A percentile compares a stretch with the other conserved stretches of the same genome.
These are phyloP conservation scores for Kuraishia capsulata DNA, from an alignment of 805 yeast species.

Conservation along the genomic window DNA sequence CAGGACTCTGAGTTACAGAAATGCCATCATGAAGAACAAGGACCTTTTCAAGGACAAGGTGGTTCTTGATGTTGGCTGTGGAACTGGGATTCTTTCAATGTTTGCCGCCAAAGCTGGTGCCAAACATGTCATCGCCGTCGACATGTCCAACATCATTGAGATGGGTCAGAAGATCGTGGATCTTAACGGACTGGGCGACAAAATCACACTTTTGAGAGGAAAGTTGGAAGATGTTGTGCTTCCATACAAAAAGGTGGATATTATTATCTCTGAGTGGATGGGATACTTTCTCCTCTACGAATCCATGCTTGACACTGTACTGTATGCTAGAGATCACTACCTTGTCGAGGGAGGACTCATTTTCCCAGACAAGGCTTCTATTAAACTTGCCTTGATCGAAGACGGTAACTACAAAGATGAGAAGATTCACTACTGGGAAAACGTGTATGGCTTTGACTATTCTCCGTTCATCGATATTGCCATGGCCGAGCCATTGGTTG, in stretches of 20 bases:
- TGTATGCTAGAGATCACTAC: slow-evolving; percentile 89
- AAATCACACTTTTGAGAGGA: slow-evolving; percentile 83
- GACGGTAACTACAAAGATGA: slow-evolving; percentile 89
- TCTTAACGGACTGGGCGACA: slow-evolving; percentile 75
- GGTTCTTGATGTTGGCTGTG: slow-evolving; percentile 97
- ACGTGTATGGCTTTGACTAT: slow-evolving; percentile 95
- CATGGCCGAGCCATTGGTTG: slow-evolving; percentile 91
- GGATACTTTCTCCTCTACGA: slow-evolving; percentile 94
- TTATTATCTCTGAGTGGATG: slow-evolving; percentile 98
- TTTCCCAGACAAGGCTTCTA: slow-evolving; percentile 88
- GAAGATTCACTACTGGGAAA: slow-evolving; percentile 90
- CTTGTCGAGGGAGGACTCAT: slow-evolving; percentile 78
- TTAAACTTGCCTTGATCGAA: slow-evolving; percentile 86
- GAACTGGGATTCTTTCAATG: slow-evolving; percentile 96
- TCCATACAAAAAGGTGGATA: slow-evolving; percentile 86
- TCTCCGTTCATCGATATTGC: slow-evolving; percentile 82
- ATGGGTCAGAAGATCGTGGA: slow-evolving; percentile 89
- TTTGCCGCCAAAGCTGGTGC: slow-evolving; percentile 99
- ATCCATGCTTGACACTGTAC: slow-evolving; percentile 95
- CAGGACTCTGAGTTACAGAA: slow-evolving; percentile 85
- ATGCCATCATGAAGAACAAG: slow-evolving; percentile 85
- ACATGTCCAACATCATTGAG: slow-evolving; percentile 91
- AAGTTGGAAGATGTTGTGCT: slow-evolving; percentile 87
- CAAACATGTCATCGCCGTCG: slow-evolving; percentile 94
- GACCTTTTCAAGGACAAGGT: slow-evolving; percentile 85